These are phyloP conservation scores for Escallonia rubra DNA, from an alignment of 129 eudicot species.

Conservation along the genomic window DNA sequence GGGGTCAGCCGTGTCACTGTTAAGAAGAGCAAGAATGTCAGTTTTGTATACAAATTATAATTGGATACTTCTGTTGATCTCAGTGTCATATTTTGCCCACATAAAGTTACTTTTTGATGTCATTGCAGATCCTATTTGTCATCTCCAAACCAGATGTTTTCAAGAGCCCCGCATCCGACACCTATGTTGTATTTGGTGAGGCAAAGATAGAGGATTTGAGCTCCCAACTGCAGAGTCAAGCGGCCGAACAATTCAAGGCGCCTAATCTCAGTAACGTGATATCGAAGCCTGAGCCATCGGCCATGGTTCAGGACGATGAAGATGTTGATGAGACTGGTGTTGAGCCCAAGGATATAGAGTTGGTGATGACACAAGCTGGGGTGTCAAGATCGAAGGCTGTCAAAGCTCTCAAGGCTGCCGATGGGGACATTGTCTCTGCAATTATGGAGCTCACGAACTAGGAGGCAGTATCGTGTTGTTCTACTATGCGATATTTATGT, in stretches of 20 bases:
- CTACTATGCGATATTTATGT: no score
- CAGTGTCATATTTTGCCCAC: no score
- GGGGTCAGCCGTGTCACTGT: constrained; percentile 80
- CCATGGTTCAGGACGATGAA: constrained; percentile 59
- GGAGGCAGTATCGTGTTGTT: not conserved
- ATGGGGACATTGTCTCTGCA: constrained; percentile 88
- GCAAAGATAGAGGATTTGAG: constrained; percentile 73
- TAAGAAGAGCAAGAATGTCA: constrained; percentile 81
- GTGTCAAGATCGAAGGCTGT: constrained; percentile 68
- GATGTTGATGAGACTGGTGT: constrained; percentile 76
- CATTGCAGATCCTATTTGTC: constrained; percentile 46
- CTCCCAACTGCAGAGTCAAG: constrained; percentile 78
- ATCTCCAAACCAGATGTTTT: constrained; percentile 69
- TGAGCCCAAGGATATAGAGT: constrained; percentile 72
- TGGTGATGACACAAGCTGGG: constrained; percentile 88
- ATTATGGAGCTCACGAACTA: constrained; percentile 85
- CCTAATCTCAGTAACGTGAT: constrained; percentile 38
- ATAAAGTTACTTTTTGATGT: no score
- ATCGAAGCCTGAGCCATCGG: constrained; percentile 45
- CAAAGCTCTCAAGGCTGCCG: constrained; percentile 63
- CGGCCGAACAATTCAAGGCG: constrained; percentile 79
- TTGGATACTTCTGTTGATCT: no score
- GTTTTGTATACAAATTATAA: constrained; percentile 11
- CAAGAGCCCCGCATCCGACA: constrained; percentile 64
- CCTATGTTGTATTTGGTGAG: constrained; percentile 65